phyloP scores from a whole-genome alignment of 164 flowering plant genomes.

The Kalanchoe fedtschenkoi region DNA sequence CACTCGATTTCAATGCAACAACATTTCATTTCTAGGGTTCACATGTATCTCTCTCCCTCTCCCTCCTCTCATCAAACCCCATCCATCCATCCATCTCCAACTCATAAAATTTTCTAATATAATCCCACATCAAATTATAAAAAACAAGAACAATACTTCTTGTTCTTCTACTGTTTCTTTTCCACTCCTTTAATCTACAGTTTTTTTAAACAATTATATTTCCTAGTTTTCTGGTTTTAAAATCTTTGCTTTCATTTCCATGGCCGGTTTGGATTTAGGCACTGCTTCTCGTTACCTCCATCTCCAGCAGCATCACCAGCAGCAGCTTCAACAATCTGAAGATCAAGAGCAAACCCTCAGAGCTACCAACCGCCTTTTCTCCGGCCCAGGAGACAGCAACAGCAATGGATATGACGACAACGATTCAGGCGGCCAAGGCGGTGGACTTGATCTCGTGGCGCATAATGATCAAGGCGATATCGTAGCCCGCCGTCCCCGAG shows the following conservation, averaged over 20 bases:
- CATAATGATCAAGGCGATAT: conserved; percentile 35
- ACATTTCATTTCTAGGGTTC: conserved; percentile 2
- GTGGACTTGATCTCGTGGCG: conserved; percentile 23
- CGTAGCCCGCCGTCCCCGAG: conserved; percentile 51
- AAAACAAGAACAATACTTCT: not conserved
- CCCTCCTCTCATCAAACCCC: not conserved
- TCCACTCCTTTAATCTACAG: conserved; percentile 4
- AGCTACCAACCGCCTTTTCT: not conserved
- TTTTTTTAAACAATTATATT: conserved; percentile 11
- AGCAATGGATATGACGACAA: conserved; percentile 12
- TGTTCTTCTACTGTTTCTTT: not conserved
- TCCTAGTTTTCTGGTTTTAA: conserved; percentile 16
- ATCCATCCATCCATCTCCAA: conserved; percentile 4
- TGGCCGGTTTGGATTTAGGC: conserved; percentile 85
- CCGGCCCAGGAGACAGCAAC: conserved; percentile 29
- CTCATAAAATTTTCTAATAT: conserved; percentile 8
- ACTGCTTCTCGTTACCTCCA: conserved; percentile 49
- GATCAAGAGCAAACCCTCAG: not conserved
- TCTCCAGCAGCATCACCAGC: conserved; percentile 29
- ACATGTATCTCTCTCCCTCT: not conserved
- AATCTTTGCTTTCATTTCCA: conserved; percentile 28
- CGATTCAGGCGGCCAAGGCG: conserved; percentile 20
- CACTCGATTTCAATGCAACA: not conserved
- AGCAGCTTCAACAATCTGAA: conserved; percentile 12
- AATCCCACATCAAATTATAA: not conserved